Evolutionary conservation across 2,329 filamentous ascomycete genomes (phyloP), one percentile per base, ranked within the genome.

Genomic region (Periconia macrospinosa): DNA sequence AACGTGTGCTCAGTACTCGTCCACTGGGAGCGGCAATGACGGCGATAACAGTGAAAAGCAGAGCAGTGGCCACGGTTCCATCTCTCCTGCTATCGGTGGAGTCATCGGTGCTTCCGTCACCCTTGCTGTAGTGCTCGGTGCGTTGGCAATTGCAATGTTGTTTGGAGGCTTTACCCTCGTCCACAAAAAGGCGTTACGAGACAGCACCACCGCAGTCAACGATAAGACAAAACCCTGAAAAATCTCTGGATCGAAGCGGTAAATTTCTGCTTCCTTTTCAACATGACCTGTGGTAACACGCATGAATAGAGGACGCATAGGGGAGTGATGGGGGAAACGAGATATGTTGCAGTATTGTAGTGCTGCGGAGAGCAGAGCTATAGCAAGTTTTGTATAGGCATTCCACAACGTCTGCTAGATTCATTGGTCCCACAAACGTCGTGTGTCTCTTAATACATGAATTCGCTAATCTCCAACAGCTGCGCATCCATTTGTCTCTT

Each of bases 71-170:
- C 70, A 75, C 2, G 48, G 51, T 48, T 45, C 43, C 43, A 79
- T 95, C 27, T 88, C 87, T 47, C 84, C 80, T 37, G 81, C 84
- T 6, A 85, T 92, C n/a, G 91, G 90, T 0, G 91, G 91, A 48
- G 90, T 93, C 6, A 92, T 95, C 66, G 86, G 86, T 35, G 86
- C 86, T 0, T 83, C 88, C 79, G 85, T 89, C 17, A 88, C 86
- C 1, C 69, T 89, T 40, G 86, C 79, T 20, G 84, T 88, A 11
- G 76, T 88, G n/a, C 62, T 88, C 42, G 83, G 82, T 0, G 54
- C 53, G 11, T 50, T 84, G 11, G 81, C 83, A 59, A 79, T 75
- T 1, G 59, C 85, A 18, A 71, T 87, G 70, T 56, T 86, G 42
- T 50, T 83, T 8, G 83, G 80, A 57, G 85, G 85, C 0, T 79